These are phyloP conservation scores for Termitomyces sp. DNA, from an alignment of 768 basidiomycete species.

Conservation along the genomic window DNA sequence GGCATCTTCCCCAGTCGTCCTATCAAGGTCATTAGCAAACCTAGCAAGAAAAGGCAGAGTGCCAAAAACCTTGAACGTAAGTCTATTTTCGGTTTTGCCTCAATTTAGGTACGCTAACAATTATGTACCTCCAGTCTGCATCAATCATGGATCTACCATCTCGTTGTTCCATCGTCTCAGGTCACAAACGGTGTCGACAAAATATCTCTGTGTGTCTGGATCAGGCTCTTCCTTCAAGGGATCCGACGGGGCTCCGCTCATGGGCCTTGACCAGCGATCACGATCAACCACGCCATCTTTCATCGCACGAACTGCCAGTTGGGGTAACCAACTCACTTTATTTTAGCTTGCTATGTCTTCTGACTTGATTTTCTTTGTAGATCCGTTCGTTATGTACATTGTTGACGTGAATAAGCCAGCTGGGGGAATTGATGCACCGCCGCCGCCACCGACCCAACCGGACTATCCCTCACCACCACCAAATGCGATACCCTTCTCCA, in stretches of 20 bases:
- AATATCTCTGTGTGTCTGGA: slow-evolving; percentile 94
- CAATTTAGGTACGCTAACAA: slow-evolving; percentile 6
- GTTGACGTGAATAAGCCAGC: slow-evolving; percentile 88
- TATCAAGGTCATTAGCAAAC: slow-evolving; percentile 99
- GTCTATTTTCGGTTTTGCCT: slow-evolving; percentile 27
- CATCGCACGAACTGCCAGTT: slow-evolving; percentile 85
- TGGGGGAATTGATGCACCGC: slow-evolving; percentile 71
- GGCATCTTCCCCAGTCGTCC: slow-evolving; percentile 89
- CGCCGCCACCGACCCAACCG: slow-evolving; percentile 77
- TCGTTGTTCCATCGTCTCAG: slow-evolving; percentile 95
- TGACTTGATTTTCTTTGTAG: slow-evolving; percentile 31
- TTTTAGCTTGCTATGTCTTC: slow-evolving; percentile 1
- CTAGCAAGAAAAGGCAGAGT: slow-evolving; percentile 94
- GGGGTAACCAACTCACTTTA: slow-evolving; percentile 55
- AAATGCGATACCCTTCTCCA: slow-evolving; percentile 83
- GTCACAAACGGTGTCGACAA: slow-evolving; percentile 93
- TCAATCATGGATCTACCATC: slow-evolving; percentile 93
- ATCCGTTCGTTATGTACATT: slow-evolving; percentile 96
- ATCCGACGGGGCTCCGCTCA: slow-evolving; percentile 84
- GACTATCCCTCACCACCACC: slow-evolving; percentile 92
- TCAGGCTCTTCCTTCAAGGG: slow-evolving; percentile 90
- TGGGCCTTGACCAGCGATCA: slow-evolving; percentile 73
- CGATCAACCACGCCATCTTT: slow-evolving; percentile 80
- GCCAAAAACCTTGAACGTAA: slow-evolving; percentile 89
- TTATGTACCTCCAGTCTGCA: slow-evolving; percentile 62